Evolutionary conservation across 140 eudicot genomes (phyloP), one percentile per base, ranked within the genome.

Genomic region (Oenanthe javanica): DNA sequence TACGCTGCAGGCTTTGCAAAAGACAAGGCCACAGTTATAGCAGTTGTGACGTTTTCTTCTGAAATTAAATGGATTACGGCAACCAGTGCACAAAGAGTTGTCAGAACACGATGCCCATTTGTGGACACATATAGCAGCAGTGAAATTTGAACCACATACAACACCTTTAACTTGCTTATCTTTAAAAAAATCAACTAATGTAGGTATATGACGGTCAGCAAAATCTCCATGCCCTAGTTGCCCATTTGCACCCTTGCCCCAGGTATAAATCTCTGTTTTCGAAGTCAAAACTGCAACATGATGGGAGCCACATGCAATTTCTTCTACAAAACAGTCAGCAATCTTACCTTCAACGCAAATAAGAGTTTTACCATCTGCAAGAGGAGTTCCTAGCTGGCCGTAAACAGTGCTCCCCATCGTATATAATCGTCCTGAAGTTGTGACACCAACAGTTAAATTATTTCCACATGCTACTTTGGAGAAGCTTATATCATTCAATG

Each of bases 171-270:
- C 99, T 85, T 88, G 99, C 78, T 91, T 96, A 64, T 89, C 96
- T 79, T 87, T 93, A 72, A 96, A 70, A 40, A 90, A 92, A 25
- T 86, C 87, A 38, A 93, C 98, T 47, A 93, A 86, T 19, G 96
- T 88, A 9, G 98, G 99, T 59, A 84, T 82, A 74, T 84, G 79
- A 79, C 94, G 86, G 89, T 96, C 92, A 27, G 86, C 87, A 74
- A 63, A 83, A 77, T 96, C 96, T 31, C 99, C 99, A 77, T 93
- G 99, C 47, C 99, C 99, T 19, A 96, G 84, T 79, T 93, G 97
- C 50, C 99, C 98, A 72, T 96, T 89, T 72, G 88, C 83, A 48
- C 98, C 98, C 87, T 88, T 96, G 46, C 99, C 99, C 99, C 99
- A 96, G 6, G 99, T 96, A 74, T 89, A 96, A 76, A 96, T 95